Percentiles rank a stretch among this genome's conserved stretches.
phyloP scores from a whole-genome alignment of 345 rosid species.

The Boechera divaricarpa region DNA sequence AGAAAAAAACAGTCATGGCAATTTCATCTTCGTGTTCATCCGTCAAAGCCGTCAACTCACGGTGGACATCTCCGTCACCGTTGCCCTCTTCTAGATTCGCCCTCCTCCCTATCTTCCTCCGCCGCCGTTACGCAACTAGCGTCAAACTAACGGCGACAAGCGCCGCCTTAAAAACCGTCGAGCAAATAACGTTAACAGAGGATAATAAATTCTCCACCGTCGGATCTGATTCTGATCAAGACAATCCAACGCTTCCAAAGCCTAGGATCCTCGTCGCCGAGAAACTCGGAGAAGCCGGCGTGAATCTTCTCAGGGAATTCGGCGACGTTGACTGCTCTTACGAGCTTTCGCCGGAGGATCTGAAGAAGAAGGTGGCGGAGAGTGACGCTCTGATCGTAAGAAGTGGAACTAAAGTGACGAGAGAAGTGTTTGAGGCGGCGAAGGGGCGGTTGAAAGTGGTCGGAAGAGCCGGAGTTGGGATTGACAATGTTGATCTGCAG shows the following conservation, averaged over 20 bases:
- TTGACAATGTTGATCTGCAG: constrained; percentile 86
- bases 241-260: constrained; percentile 5
- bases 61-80: constrained; percentile 36
- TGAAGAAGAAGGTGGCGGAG: constrained; percentile 57
- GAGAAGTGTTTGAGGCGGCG: constrained; percentile 76
- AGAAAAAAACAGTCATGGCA: constrained; percentile 33
- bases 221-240: constrained; percentile 22
- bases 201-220: constrained; percentile 20
- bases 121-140: constrained; percentile 38
- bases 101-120: constrained; percentile 10
- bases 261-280: constrained; percentile 75
- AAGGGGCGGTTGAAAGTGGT: constrained; percentile 79
- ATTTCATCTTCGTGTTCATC: constrained; percentile 47
- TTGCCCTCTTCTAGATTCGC: constrained; percentile 26
- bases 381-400: constrained; percentile 84
- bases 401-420: constrained; percentile 86
- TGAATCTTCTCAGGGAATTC: constrained; percentile 54
- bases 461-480: constrained; percentile 88
- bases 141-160: constrained; percentile 7
- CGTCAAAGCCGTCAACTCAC: constrained; percentile 42
- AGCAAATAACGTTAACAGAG: constrained; percentile 35
- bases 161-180: constrained; percentile 29
- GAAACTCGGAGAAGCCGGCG: constrained; percentile 87
- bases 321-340: constrained; percentile 75
- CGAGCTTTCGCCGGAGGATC: constrained; percentile 62